Evolutionary conservation across 441 rosid genomes (phyloP).

Genomic region (Mallotus japonicus): DNA sequence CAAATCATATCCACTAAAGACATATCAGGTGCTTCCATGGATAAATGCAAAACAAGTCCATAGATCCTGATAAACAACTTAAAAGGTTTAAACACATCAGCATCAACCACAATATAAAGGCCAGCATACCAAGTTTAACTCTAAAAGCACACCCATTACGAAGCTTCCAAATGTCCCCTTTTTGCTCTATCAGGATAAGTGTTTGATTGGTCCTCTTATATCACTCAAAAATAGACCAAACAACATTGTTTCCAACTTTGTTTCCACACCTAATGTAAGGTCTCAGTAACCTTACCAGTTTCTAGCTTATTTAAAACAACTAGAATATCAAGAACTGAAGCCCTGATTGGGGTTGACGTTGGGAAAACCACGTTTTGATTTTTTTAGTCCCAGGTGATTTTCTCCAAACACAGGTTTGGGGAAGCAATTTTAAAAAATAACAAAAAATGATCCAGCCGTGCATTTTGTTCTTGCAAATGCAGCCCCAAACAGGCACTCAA

Average conservation of each 20-base stretch:
- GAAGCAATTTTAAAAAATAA: too few species aligned
- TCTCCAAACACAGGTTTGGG: too few species aligned
- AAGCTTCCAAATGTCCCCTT: neutral
- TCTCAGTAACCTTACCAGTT: slow-evolving; percentile 1
- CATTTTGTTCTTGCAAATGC: too few species aligned
- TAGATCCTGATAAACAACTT: neutral
- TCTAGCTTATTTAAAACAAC: neutral
- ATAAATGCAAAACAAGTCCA: neutral
- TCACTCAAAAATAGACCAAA: neutral
- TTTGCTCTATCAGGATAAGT: neutral
- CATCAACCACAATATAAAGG: neutral
- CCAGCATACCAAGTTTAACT: neutral
- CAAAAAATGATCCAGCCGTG: too few species aligned
- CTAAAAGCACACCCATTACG: slow-evolving; percentile 2
- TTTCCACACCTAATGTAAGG: neutral
- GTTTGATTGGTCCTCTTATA: neutral
- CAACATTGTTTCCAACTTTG: too few species aligned
- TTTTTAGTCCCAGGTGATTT: too few species aligned
- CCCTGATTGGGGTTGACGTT: too few species aligned
- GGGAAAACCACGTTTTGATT: too few species aligned
- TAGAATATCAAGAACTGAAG: too few species aligned
- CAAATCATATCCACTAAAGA: neutral
- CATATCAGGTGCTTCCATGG: neutral
- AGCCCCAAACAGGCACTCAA: too few species aligned
- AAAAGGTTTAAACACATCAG: neutral